A percentile compares a stretch with the other conserved stretches of the same genome.
Conservation (phyloP, 441 rosid genomes). For the Adansonia rubrostipa region DNA sequence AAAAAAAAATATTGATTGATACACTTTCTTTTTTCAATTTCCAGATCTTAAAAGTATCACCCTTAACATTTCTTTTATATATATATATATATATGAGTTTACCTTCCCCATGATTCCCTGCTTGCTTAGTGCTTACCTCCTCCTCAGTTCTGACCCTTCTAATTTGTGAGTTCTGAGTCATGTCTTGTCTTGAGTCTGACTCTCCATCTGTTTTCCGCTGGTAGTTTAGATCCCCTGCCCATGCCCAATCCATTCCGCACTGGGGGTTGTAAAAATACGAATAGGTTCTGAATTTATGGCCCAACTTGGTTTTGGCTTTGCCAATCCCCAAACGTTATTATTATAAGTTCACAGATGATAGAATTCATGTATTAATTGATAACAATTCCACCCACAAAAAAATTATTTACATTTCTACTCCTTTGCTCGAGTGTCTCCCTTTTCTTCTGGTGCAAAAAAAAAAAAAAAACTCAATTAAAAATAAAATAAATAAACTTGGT, state of each 20-base stretch:
- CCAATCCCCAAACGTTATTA: not conserved
- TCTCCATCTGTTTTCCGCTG: not conserved
- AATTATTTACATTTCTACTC: not conserved
- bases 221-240: not conserved
- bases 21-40: no score
- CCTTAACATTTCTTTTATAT: no score
- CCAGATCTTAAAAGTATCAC: no score
- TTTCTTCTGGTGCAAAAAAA: not conserved
- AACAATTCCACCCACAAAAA: not conserved
- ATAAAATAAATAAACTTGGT: no score
- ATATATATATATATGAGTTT: not conserved
- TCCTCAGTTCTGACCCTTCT: no score
- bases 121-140: not conserved
- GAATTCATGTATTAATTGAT: not conserved
- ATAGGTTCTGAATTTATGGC: not conserved
- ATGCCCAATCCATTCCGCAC: no score
- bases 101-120: not conserved
- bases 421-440: not conserved
- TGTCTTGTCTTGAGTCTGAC: not conserved
- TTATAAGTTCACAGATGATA: no score
- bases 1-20: no score
- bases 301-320: not conserved
- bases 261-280: no score
- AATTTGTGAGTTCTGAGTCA: not conserved
- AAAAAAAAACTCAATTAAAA: no score